Conservation (phyloP, 306 rosid species). For the Hippophae gyantsensis region DNA sequence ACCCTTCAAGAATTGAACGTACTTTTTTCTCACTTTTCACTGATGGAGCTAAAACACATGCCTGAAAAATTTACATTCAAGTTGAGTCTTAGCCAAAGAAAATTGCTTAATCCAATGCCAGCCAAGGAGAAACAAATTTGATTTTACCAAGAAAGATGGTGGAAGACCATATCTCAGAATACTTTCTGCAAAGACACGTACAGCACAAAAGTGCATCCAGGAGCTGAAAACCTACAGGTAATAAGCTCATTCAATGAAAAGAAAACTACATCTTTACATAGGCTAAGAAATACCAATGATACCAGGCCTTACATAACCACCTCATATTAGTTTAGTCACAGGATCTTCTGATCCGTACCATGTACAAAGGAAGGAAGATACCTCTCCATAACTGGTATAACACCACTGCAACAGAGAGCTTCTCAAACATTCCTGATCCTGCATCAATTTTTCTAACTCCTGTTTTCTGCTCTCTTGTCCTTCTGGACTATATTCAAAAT, state of each 20-base stretch:
- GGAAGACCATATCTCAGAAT: constrained; percentile 92
- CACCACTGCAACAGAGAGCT: constrained; percentile 89
- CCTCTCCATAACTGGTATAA: constrained; percentile 89
- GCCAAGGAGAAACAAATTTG: constrained; percentile 8
- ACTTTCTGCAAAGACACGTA: constrained; percentile 77
- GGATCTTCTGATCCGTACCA: no score
- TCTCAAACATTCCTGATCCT: constrained; percentile 72
- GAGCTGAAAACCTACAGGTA: constrained; percentile 71
- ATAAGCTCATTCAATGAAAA: constrained; percentile 12
- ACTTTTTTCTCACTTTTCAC: constrained; percentile 75
- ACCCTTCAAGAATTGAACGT: constrained; percentile 71
- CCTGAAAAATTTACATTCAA: constrained; percentile 42
- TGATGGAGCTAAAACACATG: constrained; percentile 75
- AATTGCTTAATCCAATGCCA: constrained; percentile 15
- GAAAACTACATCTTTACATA: neutral
- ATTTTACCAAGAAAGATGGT: constrained; percentile 72
- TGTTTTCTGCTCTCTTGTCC: constrained; percentile 66
- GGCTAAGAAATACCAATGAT: no score
- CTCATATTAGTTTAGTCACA: no score
- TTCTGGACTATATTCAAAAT: constrained; percentile 74
- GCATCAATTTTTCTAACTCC: constrained; percentile 69
- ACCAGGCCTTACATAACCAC: no score
- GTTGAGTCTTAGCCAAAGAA: constrained; percentile 11
- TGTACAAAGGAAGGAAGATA: constrained; percentile 15
- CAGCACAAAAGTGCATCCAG: constrained; percentile 95